phyloP scores from a whole-genome alignment of 2,329 filamentous ascomycete genomes.

The Arthrobotrys musiformis region DNA sequence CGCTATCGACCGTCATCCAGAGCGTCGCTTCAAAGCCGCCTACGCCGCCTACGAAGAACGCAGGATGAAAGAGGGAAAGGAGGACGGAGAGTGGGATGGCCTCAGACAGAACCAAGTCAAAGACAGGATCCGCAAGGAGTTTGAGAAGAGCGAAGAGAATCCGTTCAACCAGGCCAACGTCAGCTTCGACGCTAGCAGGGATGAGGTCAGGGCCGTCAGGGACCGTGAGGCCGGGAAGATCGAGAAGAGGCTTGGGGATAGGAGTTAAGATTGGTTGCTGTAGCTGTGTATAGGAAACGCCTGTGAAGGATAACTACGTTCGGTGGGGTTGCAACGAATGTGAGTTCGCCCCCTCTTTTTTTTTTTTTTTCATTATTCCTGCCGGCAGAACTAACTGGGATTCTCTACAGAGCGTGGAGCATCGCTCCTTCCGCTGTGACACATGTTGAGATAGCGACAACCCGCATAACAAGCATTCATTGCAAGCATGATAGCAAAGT shows the following conservation, averaged over 20 bases:
- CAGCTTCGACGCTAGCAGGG: conserved; percentile 79
- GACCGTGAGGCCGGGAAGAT: conserved; percentile 77
- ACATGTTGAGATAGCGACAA: background rate
- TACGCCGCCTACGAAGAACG: conserved; percentile 84
- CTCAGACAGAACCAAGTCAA: conserved; percentile 85
- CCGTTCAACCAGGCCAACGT: conserved; percentile 85
- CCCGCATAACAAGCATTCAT: background rate
- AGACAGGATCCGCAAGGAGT: conserved; percentile 87
- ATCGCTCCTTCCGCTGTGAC: no score
- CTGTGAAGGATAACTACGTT: background rate
- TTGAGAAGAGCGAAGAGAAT: conserved; percentile 93
- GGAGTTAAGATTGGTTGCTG: conserved; percentile 22
- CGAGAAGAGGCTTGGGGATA: conserved; percentile 72
- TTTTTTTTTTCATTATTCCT: background rate
- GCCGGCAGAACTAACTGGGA: background rate
- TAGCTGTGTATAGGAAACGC: background rate
- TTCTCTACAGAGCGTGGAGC: background rate
- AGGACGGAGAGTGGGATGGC: conserved; percentile 77
- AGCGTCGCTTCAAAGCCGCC: conserved; percentile 86
- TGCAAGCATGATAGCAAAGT: background rate
- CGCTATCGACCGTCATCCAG: conserved; percentile 88
- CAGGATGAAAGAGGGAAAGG: conserved; percentile 83
- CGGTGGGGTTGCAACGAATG: background rate
- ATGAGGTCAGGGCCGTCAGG: conserved; percentile 76
- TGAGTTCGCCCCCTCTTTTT: background rate